Base-by-base conservation (phyloP, 192 early-diverging fungal species). In the Coemansia asiatica region DNA sequence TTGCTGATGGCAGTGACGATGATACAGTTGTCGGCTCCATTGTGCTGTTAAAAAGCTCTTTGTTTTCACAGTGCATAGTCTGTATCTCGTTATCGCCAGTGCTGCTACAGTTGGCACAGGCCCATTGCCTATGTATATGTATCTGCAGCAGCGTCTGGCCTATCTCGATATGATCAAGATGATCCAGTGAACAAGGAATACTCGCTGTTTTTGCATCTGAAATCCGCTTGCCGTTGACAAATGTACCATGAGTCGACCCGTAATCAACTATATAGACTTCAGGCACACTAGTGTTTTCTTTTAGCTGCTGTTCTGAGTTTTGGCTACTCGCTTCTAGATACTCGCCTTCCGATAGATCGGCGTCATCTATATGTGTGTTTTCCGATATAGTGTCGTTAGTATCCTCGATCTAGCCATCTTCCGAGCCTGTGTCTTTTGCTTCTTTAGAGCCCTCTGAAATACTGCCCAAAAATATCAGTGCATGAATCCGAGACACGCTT, bases 221-320 rank as follows among this genome's bases (percentile, higher is more conserved):
- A 12, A 93, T 73, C 26, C 92, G 77, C 25, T 69, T 46, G 7
- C 76, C 81, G 66, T 93, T 92, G 35, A 92, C 65, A 64, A 88
- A 87, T 1, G 92, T 92, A 4, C 92, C 92, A 51, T 93, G 88
- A 6, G 86, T 87, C 13, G 92, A 93, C 7, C 90, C 90, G 26
- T 75, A 75, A 53, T 91, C 90, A 5, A 85, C 75, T 31, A 91
- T 70, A 61, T 73, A 86, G 25, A 22, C 50, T 19, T 16, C 15
- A 5, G 50, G 21, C 25, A 23, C 50, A 10, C 23, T 53, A 23
- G 25, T 23, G 15, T 53, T 2, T 2, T 13, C 21, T 47, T 31
- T 40, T 29, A 6, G 58, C 22, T 26, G 49, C 22, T 31, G 38
- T 19, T 55, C 16, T 10, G 63, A 10, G 9, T 22, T 51, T 19